Evolutionary conservation across 768 basidiomycete species (phyloP), one percentile per base, ranked within the genome.

Genomic region (Panus rudis): DNA sequence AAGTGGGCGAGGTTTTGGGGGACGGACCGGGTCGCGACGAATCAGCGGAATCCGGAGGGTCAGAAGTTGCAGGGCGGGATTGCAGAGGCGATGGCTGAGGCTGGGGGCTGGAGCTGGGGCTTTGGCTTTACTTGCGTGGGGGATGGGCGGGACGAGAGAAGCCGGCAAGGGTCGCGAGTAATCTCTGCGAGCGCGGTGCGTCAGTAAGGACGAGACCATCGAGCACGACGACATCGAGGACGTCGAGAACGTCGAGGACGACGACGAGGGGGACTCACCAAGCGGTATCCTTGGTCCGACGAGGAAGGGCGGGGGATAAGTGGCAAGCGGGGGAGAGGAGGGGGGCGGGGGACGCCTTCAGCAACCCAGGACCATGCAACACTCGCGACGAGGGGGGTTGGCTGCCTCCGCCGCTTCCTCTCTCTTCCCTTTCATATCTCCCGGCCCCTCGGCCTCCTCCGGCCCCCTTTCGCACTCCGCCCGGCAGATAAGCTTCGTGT

Each of bases 111-210:
- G 45, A 48, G 52, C 31, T 43, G 38, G 19, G 39, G 48, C 37
- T 49, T 52, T 52, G 46, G 31, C 45, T 48, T 42, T 25, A 44
- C 22, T 43, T 24, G 49, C n/a, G n/a, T n/a, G 42, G 41, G 46
- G 51, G 45, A 13, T 37, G 46, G 65, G 65, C 73, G 83, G 76
- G 58, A 54, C 52, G 64, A 67, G 64, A 72, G 84, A 75, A 68
- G 80, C 83, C 84, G 84, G 73, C 81, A 89, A 90, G 88, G 87
- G 87, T 90, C 86, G 86, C 86, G 86, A 90, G 87, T 76, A 10
- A 30, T 30, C 28, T 77, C 82, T 87, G 57, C 30, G 26, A 19
- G 42, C 31, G 21, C 47, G 37, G 32, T 42, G 42, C 43, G 23
- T 30, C 28, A 41, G 47, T 45, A 34, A 46, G 48, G 22, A 22